Conservation (phyloP, 164 flowering plant genomes). For the Dillenia suffruticosa region DNA sequence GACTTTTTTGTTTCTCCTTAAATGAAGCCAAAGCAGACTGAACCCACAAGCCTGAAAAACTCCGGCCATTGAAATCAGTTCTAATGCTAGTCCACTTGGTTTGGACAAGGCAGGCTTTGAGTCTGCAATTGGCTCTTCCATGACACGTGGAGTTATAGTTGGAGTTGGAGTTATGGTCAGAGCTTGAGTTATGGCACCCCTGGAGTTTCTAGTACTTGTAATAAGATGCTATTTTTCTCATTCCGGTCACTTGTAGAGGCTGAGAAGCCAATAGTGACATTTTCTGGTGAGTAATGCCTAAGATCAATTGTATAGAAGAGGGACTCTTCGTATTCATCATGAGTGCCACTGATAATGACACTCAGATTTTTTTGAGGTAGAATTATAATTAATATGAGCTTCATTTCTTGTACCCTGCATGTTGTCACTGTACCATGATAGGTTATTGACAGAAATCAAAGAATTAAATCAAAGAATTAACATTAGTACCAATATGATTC, state of each 20-base stretch:
- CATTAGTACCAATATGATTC: constrained; percentile 19
- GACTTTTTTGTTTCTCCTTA: too few relatives aligned
- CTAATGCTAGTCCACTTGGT: too few relatives aligned
- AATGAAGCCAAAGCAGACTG: background rate
- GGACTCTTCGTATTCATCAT: too few relatives aligned
- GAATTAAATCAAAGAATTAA: constrained; percentile 14
- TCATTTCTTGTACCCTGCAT: background rate
- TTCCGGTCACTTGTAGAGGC: constrained; percentile 11
- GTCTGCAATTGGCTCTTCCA: too few relatives aligned
- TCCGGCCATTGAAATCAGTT: too few relatives aligned
- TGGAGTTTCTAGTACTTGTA: background rate
- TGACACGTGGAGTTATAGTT: too few relatives aligned
- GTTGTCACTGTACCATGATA: constrained; percentile 1
- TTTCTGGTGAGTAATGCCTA: constrained; percentile 7
- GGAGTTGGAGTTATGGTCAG: too few relatives aligned
- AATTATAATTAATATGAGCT: constrained; percentile 11
- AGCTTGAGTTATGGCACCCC: background rate
- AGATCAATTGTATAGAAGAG: constrained; percentile 9
- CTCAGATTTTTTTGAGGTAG: constrained; percentile 1
- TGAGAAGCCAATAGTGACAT: constrained; percentile 20
- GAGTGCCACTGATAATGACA: constrained; percentile 1
- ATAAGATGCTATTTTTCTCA: constrained; percentile 3
- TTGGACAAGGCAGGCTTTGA: too few relatives aligned
- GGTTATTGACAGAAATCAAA: constrained; percentile 1
- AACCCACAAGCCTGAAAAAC: background rate